Evolutionary conservation across 345 rosid genomes (phyloP).

Genomic region (Populus tremula): DNA sequence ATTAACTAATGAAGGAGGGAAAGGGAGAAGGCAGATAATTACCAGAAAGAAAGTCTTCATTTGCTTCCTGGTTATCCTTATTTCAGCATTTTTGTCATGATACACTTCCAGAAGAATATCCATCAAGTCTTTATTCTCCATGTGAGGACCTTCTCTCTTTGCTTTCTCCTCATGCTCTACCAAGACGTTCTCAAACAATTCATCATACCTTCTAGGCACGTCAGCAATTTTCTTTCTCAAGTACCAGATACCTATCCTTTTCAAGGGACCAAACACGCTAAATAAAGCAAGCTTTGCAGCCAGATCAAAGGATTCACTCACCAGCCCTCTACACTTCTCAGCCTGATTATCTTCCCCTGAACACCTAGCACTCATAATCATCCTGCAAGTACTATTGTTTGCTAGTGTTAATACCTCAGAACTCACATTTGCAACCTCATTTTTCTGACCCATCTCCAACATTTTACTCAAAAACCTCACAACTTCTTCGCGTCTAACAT

Average conservation of each 20-base stretch:
- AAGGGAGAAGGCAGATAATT: not conserved
- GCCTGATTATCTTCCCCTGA: slow-evolving; percentile 40
- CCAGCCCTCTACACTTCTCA: slow-evolving; percentile 26
- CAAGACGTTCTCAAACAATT: slow-evolving; percentile 17
- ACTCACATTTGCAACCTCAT: slow-evolving; percentile 14
- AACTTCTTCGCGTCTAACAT: slow-evolving; percentile 13
- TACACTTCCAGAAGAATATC: slow-evolving; percentile 42
- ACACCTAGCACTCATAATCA: slow-evolving; percentile 40
- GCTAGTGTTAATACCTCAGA: slow-evolving; percentile 3
- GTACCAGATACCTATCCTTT: not conserved
- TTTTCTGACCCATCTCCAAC: slow-evolving; percentile 2
- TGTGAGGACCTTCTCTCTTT: not conserved
- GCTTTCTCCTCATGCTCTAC: slow-evolving; percentile 17
- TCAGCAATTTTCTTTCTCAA: not conserved
- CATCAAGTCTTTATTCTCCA: slow-evolving; percentile 43
- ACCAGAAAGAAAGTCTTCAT: slow-evolving; percentile 43
- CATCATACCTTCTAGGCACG: not conserved
- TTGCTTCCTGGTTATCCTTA: slow-evolving; percentile 31
- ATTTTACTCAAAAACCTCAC: slow-evolving; percentile 6
- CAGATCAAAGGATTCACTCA: slow-evolving; percentile 23
- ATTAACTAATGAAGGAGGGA: not conserved
- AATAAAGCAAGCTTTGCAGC: slow-evolving; percentile 20
- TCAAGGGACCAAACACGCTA: slow-evolving; percentile 8
- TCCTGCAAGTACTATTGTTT: slow-evolving; percentile 32
- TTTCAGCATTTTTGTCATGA: slow-evolving; percentile 34